Base-by-base conservation (phyloP, 2,329 filamentous ascomycete genomes). In the Paecilomyces sp. region DNA sequence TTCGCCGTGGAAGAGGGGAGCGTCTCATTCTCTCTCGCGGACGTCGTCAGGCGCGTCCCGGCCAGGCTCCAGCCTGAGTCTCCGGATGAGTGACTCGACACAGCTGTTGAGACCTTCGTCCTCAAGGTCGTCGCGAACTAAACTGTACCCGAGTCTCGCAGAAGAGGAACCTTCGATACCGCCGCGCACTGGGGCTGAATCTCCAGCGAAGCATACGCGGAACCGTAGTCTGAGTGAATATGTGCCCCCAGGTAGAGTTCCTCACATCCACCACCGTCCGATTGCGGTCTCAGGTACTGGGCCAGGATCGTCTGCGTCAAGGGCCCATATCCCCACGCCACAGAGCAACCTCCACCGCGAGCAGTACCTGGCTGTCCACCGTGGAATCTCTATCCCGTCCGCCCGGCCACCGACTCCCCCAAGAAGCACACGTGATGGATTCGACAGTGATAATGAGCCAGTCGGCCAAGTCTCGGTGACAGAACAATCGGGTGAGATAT, bases 191-290 rank as follows among this genome's bases (percentile, higher is more conserved):
- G 41, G 13, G 36, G 36, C 64, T 31, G 62, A 64, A 24, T 61
- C 62, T 36, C 62, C 65, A 58, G 58, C 61, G 58, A 73, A 66
- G 13, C 89, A 91, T 72, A 79, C 80, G 12, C 84, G 90, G 61
- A 92, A 94, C 72, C 84, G 92, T 67, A 97, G 92, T 74, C 79
- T 94, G 28, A 96, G 92, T 77, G 92, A 97, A 64, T 96, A 96
- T 73, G 82, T 86, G 0, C 91, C 92, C 1, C 89, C 94, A 58
- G 78, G 84, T 4, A 79, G 88, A 64, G 81, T 86, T 52, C 83
- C 89, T 56, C 41, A 47, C n/a, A 82, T 88, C 0, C 89, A 86
- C 68, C 77, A 79, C 33, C 85, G 91, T 52, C 87, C 91, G 63
- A 83, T 90, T 58, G 90, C 88, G 0, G 86, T 94, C 15, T 88